Conservation (phyloP, 495 filamentous ascomycete genomes). For the Pyrenula aspistea region DNA sequence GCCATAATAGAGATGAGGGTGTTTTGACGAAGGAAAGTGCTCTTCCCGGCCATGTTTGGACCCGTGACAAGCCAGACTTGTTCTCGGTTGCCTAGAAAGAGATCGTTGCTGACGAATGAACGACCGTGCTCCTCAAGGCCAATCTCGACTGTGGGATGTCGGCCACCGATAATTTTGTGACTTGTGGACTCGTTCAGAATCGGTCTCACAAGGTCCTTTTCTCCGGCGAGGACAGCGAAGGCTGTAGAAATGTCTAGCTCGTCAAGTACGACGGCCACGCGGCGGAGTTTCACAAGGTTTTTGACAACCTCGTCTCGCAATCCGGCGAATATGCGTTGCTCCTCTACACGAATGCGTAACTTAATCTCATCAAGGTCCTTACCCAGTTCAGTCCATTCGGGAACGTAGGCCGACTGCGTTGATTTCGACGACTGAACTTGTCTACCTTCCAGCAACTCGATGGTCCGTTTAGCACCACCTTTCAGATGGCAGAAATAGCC, state of each 20-base stretch:
- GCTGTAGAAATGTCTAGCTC: constrained; percentile 82
- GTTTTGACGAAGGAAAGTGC: constrained; percentile 88
- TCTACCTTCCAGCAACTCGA: constrained; percentile 29
- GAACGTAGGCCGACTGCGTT: constrained; percentile 72
- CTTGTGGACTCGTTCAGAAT: constrained; percentile 43
- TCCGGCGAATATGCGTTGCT: constrained; percentile 57
- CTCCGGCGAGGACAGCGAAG: constrained; percentile 64
- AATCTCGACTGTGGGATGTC: constrained; percentile 81
- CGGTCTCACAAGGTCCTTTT: constrained; percentile 63
- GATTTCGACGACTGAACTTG: constrained; percentile 67
- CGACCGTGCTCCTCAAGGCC: constrained; percentile 70
- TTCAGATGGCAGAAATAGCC: constrained; percentile 89
- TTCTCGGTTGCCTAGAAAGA: constrained; percentile 57
- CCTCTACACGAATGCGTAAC: constrained; percentile 65
- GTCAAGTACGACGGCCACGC: constrained; percentile 80
- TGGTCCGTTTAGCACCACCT: constrained; percentile 52
- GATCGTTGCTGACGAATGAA: constrained; percentile 78
- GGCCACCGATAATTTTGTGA: constrained; percentile 66
- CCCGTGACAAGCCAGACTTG: constrained; percentile 83
- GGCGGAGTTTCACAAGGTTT: constrained; percentile 70
- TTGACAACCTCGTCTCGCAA: constrained; percentile 64
- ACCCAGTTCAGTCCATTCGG: constrained; percentile 75
- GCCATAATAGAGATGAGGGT: constrained; percentile 88
- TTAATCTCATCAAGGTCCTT: constrained; percentile 58
- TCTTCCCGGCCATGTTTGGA: constrained; percentile 99